These are phyloP conservation scores for Inga leiocalycina DNA, from an alignment of 306 rosid genomes.

Conservation along the genomic window DNA sequence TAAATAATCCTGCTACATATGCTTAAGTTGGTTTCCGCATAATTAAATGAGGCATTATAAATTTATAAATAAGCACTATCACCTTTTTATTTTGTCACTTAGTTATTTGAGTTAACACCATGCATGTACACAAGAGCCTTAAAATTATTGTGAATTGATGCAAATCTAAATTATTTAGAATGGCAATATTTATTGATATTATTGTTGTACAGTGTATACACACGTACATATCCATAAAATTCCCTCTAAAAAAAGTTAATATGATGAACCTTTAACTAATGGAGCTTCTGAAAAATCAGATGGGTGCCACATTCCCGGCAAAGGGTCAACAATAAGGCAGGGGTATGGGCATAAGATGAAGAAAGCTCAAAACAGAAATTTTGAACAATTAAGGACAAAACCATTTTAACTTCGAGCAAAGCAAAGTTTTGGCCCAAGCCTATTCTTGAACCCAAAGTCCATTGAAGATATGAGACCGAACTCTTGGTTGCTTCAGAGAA, in stretches of 20 bases:
- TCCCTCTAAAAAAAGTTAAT: neutral
- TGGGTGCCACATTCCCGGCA: conserved; percentile 54
- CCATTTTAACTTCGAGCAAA: conserved; percentile 41
- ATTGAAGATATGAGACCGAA: neutral
- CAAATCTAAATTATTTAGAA: too few relatives aligned
- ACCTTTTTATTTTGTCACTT: too few relatives aligned
- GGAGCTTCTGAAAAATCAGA: conserved; percentile 28
- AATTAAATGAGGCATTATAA: neutral
- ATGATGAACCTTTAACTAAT: neutral
- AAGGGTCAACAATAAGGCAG: neutral
- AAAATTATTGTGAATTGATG: too few relatives aligned
- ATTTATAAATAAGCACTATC: too few relatives aligned
- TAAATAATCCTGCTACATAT: neutral
- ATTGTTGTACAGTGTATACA: too few relatives aligned
- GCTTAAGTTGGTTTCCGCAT: neutral
- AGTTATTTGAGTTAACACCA: too few relatives aligned
- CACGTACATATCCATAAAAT: neutral
- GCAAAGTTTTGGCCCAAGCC: conserved; percentile 36
- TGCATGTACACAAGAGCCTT: too few relatives aligned
- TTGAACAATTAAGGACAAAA: conserved; percentile 37
- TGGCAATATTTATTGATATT: too few relatives aligned
- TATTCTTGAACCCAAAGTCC: conserved; percentile 25
- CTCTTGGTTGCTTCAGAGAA: conserved; percentile 16
- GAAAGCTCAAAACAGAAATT: conserved; percentile 49
- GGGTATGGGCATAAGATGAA: conserved; percentile 48